A percentile compares a stretch with the other conserved stretches of the same genome.
Evolutionary conservation across 1,284 basidiomycete genomes (phyloP).

Genomic region (Lignosus rhinocerotis): DNA sequence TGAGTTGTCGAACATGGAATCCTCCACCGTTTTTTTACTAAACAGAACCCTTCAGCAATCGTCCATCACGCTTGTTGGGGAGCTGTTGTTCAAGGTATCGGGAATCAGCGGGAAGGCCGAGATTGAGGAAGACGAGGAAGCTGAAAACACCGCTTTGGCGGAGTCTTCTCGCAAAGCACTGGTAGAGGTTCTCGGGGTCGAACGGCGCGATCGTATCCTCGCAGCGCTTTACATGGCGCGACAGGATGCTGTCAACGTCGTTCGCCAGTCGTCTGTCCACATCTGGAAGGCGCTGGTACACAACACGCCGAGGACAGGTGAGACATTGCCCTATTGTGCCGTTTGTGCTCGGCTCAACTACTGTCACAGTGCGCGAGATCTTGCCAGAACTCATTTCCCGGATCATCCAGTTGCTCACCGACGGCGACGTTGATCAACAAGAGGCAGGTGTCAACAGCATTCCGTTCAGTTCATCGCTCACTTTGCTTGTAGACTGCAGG

Average conservation of each 20-base stretch:
- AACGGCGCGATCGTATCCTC: slow-evolving; percentile 89
- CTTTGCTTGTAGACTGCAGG: slow-evolving; percentile 64
- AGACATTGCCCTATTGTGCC: slow-evolving; percentile 12
- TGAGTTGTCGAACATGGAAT: slow-evolving; percentile 40
- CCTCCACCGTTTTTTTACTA: background rate
- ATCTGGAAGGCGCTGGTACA: slow-evolving; percentile 99
- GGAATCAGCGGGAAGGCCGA: slow-evolving; percentile 93
- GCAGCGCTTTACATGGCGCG: slow-evolving; percentile 92
- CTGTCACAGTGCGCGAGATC: slow-evolving; percentile 84
- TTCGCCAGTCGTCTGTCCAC: slow-evolving; percentile 90
- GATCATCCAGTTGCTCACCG: slow-evolving; percentile 76
- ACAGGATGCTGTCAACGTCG: slow-evolving; percentile 90
- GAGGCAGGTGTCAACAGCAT: slow-evolving; percentile 56
- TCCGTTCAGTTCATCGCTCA: background rate
- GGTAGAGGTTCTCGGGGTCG: slow-evolving; percentile 84
- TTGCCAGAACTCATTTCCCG: slow-evolving; percentile 84
- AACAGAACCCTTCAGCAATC: slow-evolving; percentile 63
- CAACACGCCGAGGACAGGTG: slow-evolving; percentile 84
- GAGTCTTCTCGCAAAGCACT: slow-evolving; percentile 87
- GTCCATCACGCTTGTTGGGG: slow-evolving; percentile 94
- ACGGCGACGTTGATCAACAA: slow-evolving; percentile 83
- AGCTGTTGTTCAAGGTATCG: slow-evolving; percentile 96
- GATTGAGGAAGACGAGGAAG: slow-evolving; percentile 79
- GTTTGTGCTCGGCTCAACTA: background rate
- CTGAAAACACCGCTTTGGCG: slow-evolving; percentile 59